phyloP scores from a whole-genome alignment of 2,329 filamentous ascomycete genomes.

The Aspergillus melleus region DNA sequence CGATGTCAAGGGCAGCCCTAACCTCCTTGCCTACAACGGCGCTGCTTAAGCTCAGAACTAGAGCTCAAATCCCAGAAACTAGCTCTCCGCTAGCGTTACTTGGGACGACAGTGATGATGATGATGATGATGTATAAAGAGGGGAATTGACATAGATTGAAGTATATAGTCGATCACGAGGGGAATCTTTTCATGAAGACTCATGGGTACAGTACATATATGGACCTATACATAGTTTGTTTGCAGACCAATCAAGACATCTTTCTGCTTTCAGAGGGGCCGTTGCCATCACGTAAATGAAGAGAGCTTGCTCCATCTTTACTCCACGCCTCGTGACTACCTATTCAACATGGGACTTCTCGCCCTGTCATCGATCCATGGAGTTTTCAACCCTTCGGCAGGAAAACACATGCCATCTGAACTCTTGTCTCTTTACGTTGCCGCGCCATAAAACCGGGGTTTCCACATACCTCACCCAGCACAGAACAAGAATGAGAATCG shows the following conservation, averaged over 20 bases:
- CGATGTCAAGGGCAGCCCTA: constrained; percentile 26
- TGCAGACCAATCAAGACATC: not conserved
- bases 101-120: not conserved
- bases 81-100: not conserved
- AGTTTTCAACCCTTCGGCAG: not conserved
- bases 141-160: not conserved
- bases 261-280: not conserved
- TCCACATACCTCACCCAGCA: not conserved
- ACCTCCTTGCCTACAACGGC: constrained; percentile 32
- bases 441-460: not conserved
- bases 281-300: not conserved
- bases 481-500: not conserved
- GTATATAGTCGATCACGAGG: not conserved
- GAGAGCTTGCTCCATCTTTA: not conserved
- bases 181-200: not conserved
- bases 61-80: not conserved
- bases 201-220: not conserved
- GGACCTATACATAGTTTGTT: not conserved
- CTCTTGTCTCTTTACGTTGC: not conserved
- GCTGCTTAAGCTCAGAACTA: constrained; percentile 4
- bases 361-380: not conserved
- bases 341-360: not conserved
- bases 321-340: not conserved
- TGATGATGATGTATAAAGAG: not conserved
- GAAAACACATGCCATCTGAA: not conserved